Conservation (phyloP, 2,329 filamentous ascomycete genomes). For the Clarireedia paspali region DNA sequence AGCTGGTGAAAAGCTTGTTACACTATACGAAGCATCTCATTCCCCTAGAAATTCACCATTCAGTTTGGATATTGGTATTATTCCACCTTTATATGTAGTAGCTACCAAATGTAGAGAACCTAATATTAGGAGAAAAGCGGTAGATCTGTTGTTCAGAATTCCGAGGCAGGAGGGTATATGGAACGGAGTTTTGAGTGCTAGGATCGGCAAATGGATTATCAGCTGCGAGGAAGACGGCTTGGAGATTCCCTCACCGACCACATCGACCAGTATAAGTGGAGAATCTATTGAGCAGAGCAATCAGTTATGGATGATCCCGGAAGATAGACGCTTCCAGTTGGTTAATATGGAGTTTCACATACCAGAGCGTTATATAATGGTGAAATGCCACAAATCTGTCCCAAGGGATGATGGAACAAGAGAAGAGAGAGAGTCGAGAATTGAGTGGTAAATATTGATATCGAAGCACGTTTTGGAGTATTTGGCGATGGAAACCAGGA, state of each 20-base stretch:
- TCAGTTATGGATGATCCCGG: slow-evolving; percentile 18
- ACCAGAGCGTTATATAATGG: slow-evolving; percentile 22
- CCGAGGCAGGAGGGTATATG: slow-evolving; percentile 61
- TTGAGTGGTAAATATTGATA: slow-evolving; percentile 21
- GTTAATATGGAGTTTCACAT: slow-evolving; percentile 22
- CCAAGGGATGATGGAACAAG: slow-evolving; percentile 18
- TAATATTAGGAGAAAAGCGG: slow-evolving; percentile 48
- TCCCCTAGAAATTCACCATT: slow-evolving; percentile 37
- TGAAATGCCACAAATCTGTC: slow-evolving; percentile 19
- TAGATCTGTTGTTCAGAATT: slow-evolving; percentile 49
- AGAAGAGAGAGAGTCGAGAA: slow-evolving; percentile 21
- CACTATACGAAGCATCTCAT: slow-evolving; percentile 6
- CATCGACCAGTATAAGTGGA: not conserved
- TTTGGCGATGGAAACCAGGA: not conserved
- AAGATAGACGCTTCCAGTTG: slow-evolving; percentile 22
- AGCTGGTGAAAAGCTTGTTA: slow-evolving; percentile 16
- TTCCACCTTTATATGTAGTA: slow-evolving; percentile 58
- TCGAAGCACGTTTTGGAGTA: not conserved
- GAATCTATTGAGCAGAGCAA: not conserved
- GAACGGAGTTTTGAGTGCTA: slow-evolving; percentile 37
- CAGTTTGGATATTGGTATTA: slow-evolving; percentile 55
- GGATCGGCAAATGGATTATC: slow-evolving; percentile 22
- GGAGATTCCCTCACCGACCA: slow-evolving; percentile 1
- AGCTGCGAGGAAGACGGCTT: slow-evolving; percentile 24
- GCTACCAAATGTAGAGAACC: slow-evolving; percentile 58